A percentile compares a stretch with the other conserved stretches of the same genome.
These are phyloP conservation scores for Naganishia vishniacii DNA, from an alignment of 768 basidiomycete genomes.

Conservation along the genomic window DNA sequence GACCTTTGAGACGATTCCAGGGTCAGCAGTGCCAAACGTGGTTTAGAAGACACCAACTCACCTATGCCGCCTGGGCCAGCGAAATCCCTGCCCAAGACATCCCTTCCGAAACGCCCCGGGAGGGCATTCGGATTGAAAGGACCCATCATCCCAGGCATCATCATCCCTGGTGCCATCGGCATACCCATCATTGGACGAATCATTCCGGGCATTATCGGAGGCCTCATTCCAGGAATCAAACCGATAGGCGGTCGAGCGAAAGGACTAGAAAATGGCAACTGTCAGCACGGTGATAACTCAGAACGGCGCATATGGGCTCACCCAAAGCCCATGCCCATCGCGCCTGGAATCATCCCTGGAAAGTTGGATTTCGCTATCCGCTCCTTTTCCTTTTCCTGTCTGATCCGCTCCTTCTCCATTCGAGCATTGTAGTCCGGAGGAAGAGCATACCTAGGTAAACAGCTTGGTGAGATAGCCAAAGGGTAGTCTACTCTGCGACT, in stretches of 20 bases:
- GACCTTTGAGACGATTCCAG: slow-evolving; percentile 1
- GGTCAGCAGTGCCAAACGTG: not conserved
- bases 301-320: not conserved
- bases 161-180: slow-evolving; percentile 4
- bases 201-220: slow-evolving; percentile 12
- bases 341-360: not conserved
- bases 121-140: slow-evolving; percentile 15
- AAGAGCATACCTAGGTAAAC: not conserved
- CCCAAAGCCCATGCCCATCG: not conserved
- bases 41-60: not conserved
- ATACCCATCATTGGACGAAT: slow-evolving; percentile 14
- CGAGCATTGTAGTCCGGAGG: slow-evolving; percentile 12
- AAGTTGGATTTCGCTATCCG: not conserved
- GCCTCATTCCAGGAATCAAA: not conserved
- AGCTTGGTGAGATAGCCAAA: not conserved
- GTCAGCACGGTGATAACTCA: not conserved
- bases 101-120: slow-evolving; percentile 22
- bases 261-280: not conserved
- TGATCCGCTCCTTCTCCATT: not conserved
- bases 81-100: slow-evolving; percentile 22
- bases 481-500: not conserved
- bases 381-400: not conserved
- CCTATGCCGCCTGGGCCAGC: slow-evolving; percentile 21
- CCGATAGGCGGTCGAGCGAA: not conserved
- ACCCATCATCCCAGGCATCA: not conserved